Base-by-base conservation (phyloP, 2,329 filamentous ascomycete genomes). In the Nakataea oryzae region DNA sequence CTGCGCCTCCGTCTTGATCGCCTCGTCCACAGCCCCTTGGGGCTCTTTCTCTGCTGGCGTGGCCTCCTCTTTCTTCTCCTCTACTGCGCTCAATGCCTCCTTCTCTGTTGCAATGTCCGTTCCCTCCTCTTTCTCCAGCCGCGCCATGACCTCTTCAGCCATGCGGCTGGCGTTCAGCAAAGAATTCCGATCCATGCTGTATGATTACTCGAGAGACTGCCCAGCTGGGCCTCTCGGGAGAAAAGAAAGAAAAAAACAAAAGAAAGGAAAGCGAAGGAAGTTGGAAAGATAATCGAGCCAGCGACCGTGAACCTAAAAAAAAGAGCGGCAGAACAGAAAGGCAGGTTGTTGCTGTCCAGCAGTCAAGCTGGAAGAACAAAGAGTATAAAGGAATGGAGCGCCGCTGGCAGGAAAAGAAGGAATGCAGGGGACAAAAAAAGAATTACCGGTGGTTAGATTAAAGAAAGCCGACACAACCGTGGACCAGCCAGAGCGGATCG, bases 311-410 rank as follows among this genome's bases (percentile, higher is more conserved):
- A 56, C 24, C 3, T n/a, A 27, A 56, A 50, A 1, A n/a, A 50
- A 50, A n/a, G 11, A 24, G 21, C 3, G 41, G 14, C 24, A 56
- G 24, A 54, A 56, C 21, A 56, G 28, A 56, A 56, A 29, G 54
- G 26, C 7, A 28, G 41, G 24, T 70, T 67, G 65, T 68, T 65
- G 66, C 68, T 69, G 70, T 64, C 67, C 69, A 67, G 69, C 69
- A 70, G 69, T 66, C 65, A 61, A n/a, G 41, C 41, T 9, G 41
- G 28, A 47, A 47, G 50, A 47, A 47, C 6, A 21, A 21, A 3
- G n/a, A 12, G 11, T 28, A n/a, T 47, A 41, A 59, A 3, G 26
- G 50, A 47, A 50, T n/a, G n/a, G n/a, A 30, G 21, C 26, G 47
- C 17, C 28, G 13, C 21, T 34, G 29, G 14, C 34, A 14, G 21